Evolutionary conservation across 108 stramenopile genomes (phyloP).

Genomic region (Cyclotella sp.): DNA sequence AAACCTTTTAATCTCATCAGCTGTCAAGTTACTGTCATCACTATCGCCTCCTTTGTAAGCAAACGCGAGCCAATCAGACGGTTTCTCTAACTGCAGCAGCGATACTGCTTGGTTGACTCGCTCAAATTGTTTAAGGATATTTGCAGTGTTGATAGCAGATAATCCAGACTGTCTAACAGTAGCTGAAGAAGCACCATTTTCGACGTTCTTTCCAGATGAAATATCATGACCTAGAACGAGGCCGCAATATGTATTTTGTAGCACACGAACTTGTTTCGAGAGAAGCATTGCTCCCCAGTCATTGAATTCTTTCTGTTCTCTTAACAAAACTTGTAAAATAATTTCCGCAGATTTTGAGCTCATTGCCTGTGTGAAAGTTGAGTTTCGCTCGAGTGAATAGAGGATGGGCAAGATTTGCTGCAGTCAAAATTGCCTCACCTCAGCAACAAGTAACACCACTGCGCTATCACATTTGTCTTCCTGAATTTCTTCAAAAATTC

Average conservation of each 20-base stretch:
- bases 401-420: constrained; percentile 12
- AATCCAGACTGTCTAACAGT: constrained; percentile 9
- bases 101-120: constrained; percentile 73
- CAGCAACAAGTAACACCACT: constrained; percentile 51
- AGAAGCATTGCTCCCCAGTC: constrained; percentile 88
- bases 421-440: constrained; percentile 15
- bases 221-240: constrained; percentile 27
- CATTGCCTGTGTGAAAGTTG: constrained; percentile 45
- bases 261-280: constrained; percentile 80
- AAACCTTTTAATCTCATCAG: constrained; percentile 61
- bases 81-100: constrained; percentile 79
- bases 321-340: constrained; percentile 59
- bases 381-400: background rate
- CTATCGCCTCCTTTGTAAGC: constrained; percentile 43
- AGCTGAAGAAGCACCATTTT: background rate
- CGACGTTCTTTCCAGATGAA: background rate
- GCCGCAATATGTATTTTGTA: constrained; percentile 63
- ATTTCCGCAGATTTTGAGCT: constrained; percentile 59
- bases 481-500: constrained; percentile 57
- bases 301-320: constrained; percentile 63
- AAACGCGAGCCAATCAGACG: constrained; percentile 75
- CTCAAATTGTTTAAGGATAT: constrained; percentile 68
- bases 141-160: constrained; percentile 35
- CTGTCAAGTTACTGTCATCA: constrained; percentile 52
- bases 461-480: constrained; percentile 70